phyloP scores from a whole-genome alignment of 1,284 basidiomycete species.

The Cutaneotrichosporon cavernicola region DNA sequence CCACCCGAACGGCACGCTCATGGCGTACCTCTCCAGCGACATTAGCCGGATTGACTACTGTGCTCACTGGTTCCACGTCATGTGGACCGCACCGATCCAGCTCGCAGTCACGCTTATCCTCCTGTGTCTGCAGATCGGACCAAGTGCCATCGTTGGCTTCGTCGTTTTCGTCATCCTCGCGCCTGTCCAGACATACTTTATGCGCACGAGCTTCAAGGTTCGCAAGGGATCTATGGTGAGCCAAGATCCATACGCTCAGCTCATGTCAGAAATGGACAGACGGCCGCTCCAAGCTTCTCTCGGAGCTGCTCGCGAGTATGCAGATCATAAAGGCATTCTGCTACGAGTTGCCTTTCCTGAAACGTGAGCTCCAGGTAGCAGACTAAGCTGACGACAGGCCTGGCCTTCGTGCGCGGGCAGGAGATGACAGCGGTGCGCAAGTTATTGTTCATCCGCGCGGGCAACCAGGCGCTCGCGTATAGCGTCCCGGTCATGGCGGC shows the following conservation, averaged over 20 bases:
- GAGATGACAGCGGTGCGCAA: conserved; percentile 62
- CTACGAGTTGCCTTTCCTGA: conserved; percentile 65
- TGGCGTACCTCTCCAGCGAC: conserved; percentile 72
- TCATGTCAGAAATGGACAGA: conserved; percentile 65
- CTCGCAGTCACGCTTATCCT: conserved; percentile 59
- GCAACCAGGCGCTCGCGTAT: conserved; percentile 55
- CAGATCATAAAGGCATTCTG: conserved; percentile 74
- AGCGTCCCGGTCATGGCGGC: conserved; percentile 62
- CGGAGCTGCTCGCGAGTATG: conserved; percentile 71
- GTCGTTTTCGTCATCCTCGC: conserved; percentile 67
- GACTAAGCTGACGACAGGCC: conserved; percentile 53
- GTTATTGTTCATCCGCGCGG: conserved; percentile 64
- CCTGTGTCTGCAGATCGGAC: conserved; percentile 60
- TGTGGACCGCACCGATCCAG: conserved; percentile 72
- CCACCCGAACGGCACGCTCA: conserved; percentile 66
- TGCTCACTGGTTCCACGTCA: conserved; percentile 57
- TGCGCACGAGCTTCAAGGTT: conserved; percentile 65
- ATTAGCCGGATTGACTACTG: conserved; percentile 56
- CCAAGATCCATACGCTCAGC: conserved; percentile 21
- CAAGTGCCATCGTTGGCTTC: conserved; percentile 74
- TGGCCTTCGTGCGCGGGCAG: conserved; percentile 59
- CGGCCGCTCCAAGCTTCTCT: conserved; percentile 74
- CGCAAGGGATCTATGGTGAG: conserved; percentile 61
- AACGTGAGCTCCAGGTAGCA: conserved; percentile 54
- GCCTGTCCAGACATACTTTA: conserved; percentile 68